Evolutionary conservation across 352 stramenopile species (phyloP), one percentile per base, ranked within the genome.

Genomic region (Pythium aristosporum): DNA sequence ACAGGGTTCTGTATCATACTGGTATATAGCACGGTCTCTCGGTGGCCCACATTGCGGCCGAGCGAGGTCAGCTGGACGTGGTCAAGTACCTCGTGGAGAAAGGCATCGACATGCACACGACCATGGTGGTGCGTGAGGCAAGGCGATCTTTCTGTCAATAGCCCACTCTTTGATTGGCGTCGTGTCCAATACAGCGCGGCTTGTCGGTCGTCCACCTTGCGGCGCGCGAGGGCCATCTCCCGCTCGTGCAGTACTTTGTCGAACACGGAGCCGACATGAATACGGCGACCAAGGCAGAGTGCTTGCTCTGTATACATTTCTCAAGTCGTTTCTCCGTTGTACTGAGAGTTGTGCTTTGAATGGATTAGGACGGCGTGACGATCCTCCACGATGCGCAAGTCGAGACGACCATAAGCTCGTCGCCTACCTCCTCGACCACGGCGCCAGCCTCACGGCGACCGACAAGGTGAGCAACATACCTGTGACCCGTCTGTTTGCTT

Each of bases 221-320:
- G n/a, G 57, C 43, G 32, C 57, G 44, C 9, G 34, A 37, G 5
- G 57, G 57, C 15, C 30, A 56, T 34, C 3, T 66, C 2, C 10
- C 50, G 18, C 25, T 66, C 13, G 49, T 57, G 13, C 5, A 53
- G 25, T 58, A 43, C 16, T 41, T 65, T 30, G 11, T 65, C 3
- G 58, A 58, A 23, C 57, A 46, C 3, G 56, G 56, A 43, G 28
- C 16, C 21, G 56, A 62, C 6, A 20, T 62, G 3, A 55, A 62
- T 21, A 34, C 46, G 4, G 43, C 56, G 21, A 48, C 43, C 30
- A 37, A 53, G 56, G 56, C 52, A 44, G 8, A 39, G 34, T 28
- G 25, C 4, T 28, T 4, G 25, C 25, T 39, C 34, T 9, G 7
- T 2, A 39, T 39, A 39, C 34, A 39, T 39, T 12, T 12, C 8